phyloP scores from a whole-genome alignment of 2,329 filamentous ascomycete species.

The Phoma sp. region DNA sequence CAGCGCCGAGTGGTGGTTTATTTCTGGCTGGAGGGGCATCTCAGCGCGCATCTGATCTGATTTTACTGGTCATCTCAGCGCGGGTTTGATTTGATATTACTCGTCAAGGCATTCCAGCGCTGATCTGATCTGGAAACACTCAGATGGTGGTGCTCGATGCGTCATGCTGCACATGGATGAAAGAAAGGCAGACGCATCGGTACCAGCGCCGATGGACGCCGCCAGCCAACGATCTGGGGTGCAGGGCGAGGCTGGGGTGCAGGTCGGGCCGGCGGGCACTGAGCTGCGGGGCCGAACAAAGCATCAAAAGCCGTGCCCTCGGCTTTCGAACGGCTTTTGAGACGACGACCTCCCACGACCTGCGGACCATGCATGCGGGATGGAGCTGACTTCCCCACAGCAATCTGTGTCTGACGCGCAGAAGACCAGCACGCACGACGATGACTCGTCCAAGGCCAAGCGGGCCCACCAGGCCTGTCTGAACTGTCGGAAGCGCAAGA shows the following conservation, averaged over 20 bases:
- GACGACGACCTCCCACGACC: constrained; percentile 8
- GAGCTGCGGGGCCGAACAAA: neutral
- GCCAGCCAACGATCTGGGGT: neutral
- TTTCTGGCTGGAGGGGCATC: constrained; percentile 30
- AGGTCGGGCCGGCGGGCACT: constrained; percentile 1
- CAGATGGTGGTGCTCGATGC: neutral
- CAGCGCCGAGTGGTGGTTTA: constrained; percentile 33
- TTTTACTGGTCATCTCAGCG: neutral
- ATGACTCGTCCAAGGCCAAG: constrained; percentile 28
- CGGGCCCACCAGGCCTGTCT: constrained; percentile 38
- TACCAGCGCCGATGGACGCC: neutral
- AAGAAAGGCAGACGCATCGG: neutral
- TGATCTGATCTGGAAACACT: no score
- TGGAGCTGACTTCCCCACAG: constrained; percentile 16
- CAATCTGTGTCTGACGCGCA: constrained; percentile 13
- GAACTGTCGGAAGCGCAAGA: constrained; percentile 49
- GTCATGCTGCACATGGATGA: neutral
- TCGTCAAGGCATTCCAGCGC: no score
- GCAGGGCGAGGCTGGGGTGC: neutral
- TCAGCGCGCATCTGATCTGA: constrained; percentile 9
- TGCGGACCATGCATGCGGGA: constrained; percentile 7
- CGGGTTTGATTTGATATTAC: no score
- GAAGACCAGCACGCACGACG: constrained; percentile 9
- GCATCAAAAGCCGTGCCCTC: neutral
- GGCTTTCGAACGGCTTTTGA: constrained; percentile 10